Conservation (phyloP, 345 rosid species). For the Salix dunnii region DNA sequence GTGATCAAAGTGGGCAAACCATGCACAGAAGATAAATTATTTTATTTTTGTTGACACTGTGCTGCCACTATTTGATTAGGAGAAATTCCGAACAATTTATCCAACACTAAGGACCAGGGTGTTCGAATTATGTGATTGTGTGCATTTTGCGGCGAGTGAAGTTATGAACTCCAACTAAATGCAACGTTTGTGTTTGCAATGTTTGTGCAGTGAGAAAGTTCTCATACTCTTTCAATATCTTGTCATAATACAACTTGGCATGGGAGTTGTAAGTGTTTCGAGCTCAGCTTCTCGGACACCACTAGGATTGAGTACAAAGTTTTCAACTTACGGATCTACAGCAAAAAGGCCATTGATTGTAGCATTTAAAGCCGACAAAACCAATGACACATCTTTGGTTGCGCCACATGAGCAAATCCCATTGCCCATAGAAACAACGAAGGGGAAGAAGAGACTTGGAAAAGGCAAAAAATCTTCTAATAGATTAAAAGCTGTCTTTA, state of each 20-base stretch:
- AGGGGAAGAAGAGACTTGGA: constrained; percentile 40
- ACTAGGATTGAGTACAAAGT: constrained; percentile 46
- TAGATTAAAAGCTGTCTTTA: constrained; percentile 23
- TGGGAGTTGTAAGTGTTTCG: constrained; percentile 87
- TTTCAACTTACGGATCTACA: constrained; percentile 36
- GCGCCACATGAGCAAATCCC: constrained; percentile 42
- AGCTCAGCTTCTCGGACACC: constrained; percentile 78
- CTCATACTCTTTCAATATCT: neutral
- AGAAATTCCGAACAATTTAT: neutral
- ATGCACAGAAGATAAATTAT: neutral
- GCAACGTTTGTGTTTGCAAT: constrained; percentile 22
- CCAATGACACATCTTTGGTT: constrained; percentile 42
- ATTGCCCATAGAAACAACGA: constrained; percentile 43
- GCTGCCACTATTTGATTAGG: neutral
- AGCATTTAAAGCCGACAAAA: constrained; percentile 67
- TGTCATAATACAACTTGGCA: constrained; percentile 28
- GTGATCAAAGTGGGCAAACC: neutral
- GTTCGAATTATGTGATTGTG: neutral
- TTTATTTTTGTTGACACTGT: neutral
- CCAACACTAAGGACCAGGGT: neutral
- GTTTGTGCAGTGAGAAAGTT: constrained; percentile 17
- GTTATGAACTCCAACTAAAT: constrained; percentile 4
- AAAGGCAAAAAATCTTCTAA: constrained; percentile 38
- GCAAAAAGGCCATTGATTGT: constrained; percentile 52
- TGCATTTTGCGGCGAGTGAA: neutral